phyloP scores from a whole-genome alignment of 78 protist species.

The Dictyostelium brefeldianum region DNA sequence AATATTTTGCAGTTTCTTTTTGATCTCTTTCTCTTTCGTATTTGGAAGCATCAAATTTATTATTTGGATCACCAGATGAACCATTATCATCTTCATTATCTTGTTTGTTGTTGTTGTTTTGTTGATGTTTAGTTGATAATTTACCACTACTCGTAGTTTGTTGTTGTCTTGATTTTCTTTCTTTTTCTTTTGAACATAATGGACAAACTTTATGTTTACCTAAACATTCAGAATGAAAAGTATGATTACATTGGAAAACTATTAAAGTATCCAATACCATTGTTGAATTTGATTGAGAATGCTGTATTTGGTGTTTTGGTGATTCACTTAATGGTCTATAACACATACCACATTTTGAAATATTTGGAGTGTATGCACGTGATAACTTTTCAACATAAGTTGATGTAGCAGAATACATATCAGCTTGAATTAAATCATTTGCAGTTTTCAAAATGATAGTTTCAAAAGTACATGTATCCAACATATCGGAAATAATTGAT shows the following conservation, averaged over 20 bases:
- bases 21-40: slow-evolving; percentile 37
- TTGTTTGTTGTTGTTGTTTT: neutral
- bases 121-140: neutral
- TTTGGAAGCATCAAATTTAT: neutral
- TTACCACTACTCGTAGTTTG: neutral
- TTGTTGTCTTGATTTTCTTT: neutral
- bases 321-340: slow-evolving; percentile 41
- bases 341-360: slow-evolving; percentile 45
- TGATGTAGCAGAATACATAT: slow-evolving; percentile 52
- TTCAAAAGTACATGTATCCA: slow-evolving; percentile 70
- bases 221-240: slow-evolving; percentile 56
- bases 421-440: slow-evolving; percentile 48
- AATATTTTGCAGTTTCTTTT: slow-evolving; percentile 24
- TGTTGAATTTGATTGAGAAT: neutral
- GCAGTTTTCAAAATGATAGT: slow-evolving; percentile 70
- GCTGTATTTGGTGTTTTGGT: neutral
- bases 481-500: slow-evolving; percentile 46
- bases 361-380: slow-evolving; percentile 50
- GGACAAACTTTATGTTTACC: slow-evolving; percentile 76
- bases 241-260: slow-evolving; percentile 42
- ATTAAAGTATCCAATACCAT: slow-evolving; percentile 11
- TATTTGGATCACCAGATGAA: neutral
- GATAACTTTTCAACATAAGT: slow-evolving; percentile 14
- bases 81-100: neutral
- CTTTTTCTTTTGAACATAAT: slow-evolving; percentile 57